Conservation (phyloP, 306 rosid species). For the Quercus cerris region DNA sequence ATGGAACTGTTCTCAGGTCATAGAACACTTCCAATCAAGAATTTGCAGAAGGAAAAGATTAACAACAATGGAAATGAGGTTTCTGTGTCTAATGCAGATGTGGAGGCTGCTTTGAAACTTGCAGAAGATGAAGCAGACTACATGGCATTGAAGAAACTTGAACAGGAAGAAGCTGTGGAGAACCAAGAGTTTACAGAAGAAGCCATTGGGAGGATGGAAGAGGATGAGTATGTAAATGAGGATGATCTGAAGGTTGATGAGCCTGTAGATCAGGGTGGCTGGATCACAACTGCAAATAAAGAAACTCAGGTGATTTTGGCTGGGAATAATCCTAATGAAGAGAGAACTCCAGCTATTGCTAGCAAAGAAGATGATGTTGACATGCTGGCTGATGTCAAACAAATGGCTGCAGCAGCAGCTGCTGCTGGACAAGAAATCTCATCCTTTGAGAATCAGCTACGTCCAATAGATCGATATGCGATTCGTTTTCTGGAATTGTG, state of each 20-base stretch:
- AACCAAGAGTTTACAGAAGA: slow-evolving; percentile 98
- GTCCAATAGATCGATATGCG: slow-evolving; percentile 93
- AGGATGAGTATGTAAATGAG: slow-evolving; percentile 83
- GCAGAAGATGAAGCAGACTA: slow-evolving; percentile 99
- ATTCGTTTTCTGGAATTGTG: slow-evolving; percentile 91
- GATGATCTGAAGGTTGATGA: slow-evolving; percentile 79
- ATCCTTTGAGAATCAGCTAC: slow-evolving; percentile 79
- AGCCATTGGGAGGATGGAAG: slow-evolving; percentile 89
- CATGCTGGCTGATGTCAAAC: slow-evolving; percentile 89
- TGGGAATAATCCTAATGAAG: slow-evolving; percentile 57
- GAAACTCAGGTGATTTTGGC: slow-evolving; percentile 42
- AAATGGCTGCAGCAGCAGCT: slow-evolving; percentile 97
- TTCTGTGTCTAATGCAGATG: slow-evolving; percentile 76
- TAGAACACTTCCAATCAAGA: slow-evolving; percentile 58
- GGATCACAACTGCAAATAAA: slow-evolving; percentile 44
- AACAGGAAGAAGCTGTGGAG: slow-evolving; percentile 96
- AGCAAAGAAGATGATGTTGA: slow-evolving; percentile 80
- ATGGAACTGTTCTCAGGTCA: slow-evolving; percentile 92
- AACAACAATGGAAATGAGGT: slow-evolving; percentile 48
- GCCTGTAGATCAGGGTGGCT: slow-evolving; percentile 54
- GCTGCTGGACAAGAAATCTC: slow-evolving; percentile 86
- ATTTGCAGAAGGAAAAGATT: slow-evolving; percentile 61
- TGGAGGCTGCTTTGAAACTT: slow-evolving; percentile 85
- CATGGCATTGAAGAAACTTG: slow-evolving; percentile 94
- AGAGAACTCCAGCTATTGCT: slow-evolving; percentile 45